Evolutionary conservation across 2,329 filamentous ascomycete species (phyloP).

Genomic region (Diplodia seriata): DNA sequence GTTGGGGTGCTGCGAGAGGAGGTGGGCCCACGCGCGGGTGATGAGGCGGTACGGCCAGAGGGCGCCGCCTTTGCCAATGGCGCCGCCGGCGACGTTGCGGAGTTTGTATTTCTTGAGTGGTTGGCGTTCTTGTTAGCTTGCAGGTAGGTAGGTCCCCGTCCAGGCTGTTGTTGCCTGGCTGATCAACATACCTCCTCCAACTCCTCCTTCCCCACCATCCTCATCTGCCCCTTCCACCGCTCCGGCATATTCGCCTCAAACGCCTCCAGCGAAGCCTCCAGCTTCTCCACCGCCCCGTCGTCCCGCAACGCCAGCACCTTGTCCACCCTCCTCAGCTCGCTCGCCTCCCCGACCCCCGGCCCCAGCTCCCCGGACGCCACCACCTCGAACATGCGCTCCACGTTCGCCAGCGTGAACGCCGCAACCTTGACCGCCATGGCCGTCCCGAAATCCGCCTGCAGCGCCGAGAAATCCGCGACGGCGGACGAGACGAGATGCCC

Average conservation of each 20-base stretch:
- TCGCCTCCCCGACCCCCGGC: background rate
- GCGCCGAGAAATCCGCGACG: background rate
- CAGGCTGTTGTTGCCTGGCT: too few species aligned
- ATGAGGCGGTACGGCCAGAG: slow-evolving; percentile 37
- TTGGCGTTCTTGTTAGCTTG: background rate
- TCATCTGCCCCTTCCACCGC: slow-evolving; percentile 10
- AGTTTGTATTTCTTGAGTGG: slow-evolving; percentile 5
- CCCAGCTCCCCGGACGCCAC: background rate
- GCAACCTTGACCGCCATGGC: slow-evolving; percentile 5
- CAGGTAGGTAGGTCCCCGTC: too few species aligned
- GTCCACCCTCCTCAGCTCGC: slow-evolving; percentile 6
- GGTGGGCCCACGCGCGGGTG: background rate
- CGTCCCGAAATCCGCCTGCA: background rate
- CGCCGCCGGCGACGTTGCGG: slow-evolving; percentile 8
- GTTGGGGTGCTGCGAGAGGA: slow-evolving; percentile 11
- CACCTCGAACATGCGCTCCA: slow-evolving; percentile 14
- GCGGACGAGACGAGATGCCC: slow-evolving; percentile 35
- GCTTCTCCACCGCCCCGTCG: background rate
- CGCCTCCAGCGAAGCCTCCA: slow-evolving; percentile 8
- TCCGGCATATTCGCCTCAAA: slow-evolving; percentile 7
- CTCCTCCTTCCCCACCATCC: background rate
- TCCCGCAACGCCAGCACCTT: slow-evolving; percentile 9
- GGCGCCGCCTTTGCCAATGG: slow-evolving; percentile 41
- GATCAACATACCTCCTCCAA: background rate
- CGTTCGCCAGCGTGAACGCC: slow-evolving; percentile 2